Conservation (phyloP, 495 filamentous ascomycete genomes). For the Neurospora tetraspora region DNA sequence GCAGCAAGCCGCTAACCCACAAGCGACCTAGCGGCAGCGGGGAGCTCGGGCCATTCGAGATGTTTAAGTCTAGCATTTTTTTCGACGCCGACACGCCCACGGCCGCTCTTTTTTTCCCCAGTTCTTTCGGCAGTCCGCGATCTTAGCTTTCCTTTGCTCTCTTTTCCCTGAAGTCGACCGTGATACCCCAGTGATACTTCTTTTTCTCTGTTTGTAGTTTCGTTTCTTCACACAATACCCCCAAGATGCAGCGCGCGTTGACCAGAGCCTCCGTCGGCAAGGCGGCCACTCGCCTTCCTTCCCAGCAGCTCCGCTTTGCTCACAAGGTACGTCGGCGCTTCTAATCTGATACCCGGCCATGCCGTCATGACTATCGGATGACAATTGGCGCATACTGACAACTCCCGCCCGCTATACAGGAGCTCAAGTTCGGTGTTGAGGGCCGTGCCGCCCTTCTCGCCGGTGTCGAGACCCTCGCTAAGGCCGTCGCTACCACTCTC, state of each 20-base stretch:
- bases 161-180: constrained; percentile 5
- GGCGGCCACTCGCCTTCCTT: constrained; percentile 47
- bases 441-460: constrained; percentile 77
- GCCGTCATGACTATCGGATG: constrained; percentile 4
- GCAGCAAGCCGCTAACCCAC: constrained; percentile 10
- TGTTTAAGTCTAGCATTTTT: constrained; percentile 19
- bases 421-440: constrained; percentile 97
- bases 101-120: not conserved
- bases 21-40: constrained; percentile 6
- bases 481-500: constrained; percentile 90
- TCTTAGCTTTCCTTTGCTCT: constrained; percentile 2
- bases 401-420: constrained; percentile 39
- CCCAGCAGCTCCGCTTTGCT: constrained; percentile 81
- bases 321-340: constrained; percentile 88
- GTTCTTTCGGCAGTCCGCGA: not conserved
- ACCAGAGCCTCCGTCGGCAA: constrained; percentile 51
- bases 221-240: constrained; percentile 6
- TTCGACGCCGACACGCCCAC: constrained; percentile 5
- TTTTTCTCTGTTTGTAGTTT: constrained; percentile 5
- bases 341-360: not conserved
- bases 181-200: constrained; percentile 13
- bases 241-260: constrained; percentile 38
- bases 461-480: constrained; percentile 94
- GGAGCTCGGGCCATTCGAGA: constrained; percentile 24
- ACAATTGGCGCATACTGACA: constrained; percentile 4